Conservation (phyloP, 2,329 filamentous ascomycete species). For the Fusarium sp. region DNA sequence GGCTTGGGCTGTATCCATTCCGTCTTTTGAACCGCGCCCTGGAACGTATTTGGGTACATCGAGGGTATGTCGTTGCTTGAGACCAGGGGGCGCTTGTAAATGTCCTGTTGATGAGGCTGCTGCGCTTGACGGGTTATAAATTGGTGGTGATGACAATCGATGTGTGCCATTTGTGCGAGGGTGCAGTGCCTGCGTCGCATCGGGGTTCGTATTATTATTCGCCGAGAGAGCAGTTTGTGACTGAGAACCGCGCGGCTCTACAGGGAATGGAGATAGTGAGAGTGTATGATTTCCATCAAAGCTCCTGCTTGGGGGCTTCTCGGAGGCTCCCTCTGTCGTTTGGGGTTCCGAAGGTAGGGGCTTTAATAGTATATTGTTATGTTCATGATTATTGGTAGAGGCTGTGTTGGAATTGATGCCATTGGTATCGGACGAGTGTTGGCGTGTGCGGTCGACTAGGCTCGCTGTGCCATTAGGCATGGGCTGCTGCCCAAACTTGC, state of each 20-base stretch:
- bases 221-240: constrained; percentile 31
- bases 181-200: constrained; percentile 44
- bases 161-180: constrained; percentile 56
- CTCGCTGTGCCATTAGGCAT: constrained; percentile 45
- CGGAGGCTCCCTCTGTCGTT: constrained; percentile 21
- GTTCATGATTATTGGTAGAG: constrained; percentile 25
- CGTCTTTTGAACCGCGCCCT: constrained; percentile 78
- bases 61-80: constrained; percentile 87
- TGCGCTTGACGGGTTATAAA: constrained; percentile 59
- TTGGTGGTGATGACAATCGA: constrained; percentile 73
- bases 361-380: constrained; percentile 36
- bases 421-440: constrained; percentile 34
- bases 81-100: constrained; percentile 62
- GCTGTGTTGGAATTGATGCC: constrained; percentile 25
- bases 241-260: constrained; percentile 33
- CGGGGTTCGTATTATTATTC: constrained; percentile 42
- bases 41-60: constrained; percentile 81
- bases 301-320: constrained; percentile 32
- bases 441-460: constrained; percentile 48
- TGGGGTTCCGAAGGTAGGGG: constrained; percentile 40
- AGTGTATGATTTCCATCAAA: constrained; percentile 24
- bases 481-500: constrained; percentile 38
- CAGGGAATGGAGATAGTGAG: constrained; percentile 19
- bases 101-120: constrained; percentile 62
- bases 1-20: constrained; percentile 72